phyloP scores from a whole-genome alignment of 2,329 filamentous ascomycete species.

The Shiraia sp. region DNA sequence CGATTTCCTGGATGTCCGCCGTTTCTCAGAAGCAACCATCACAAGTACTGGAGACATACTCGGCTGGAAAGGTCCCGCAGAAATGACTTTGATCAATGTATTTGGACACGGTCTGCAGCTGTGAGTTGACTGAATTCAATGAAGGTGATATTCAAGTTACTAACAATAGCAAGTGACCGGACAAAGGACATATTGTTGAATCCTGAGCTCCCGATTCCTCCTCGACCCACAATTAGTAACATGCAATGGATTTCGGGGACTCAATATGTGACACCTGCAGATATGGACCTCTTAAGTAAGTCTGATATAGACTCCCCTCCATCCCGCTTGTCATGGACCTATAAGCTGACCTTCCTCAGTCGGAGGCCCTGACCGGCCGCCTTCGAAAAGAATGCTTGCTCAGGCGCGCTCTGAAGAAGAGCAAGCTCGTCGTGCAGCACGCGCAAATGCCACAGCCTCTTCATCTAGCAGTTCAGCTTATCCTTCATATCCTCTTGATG shows the following conservation, averaged over 20 bases:
- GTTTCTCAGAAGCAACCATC: slow-evolving; percentile 71
- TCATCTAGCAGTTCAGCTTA: slow-evolving; percentile 38
- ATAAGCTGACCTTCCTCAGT: slow-evolving; percentile 50
- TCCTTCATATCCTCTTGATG: slow-evolving; percentile 19
- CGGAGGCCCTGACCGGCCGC: slow-evolving; percentile 83
- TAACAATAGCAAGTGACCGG: slow-evolving; percentile 42
- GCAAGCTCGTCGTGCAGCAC: slow-evolving; percentile 48
- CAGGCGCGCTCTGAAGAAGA: slow-evolving; percentile 77
- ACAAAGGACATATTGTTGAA: slow-evolving; percentile 78
- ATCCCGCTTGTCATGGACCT: background rate
- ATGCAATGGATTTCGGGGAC: slow-evolving; percentile 96
- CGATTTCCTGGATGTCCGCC: slow-evolving; percentile 71
- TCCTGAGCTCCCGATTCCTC: slow-evolving; percentile 70
- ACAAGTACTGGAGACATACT: slow-evolving; percentile 80
- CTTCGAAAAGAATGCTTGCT: slow-evolving; percentile 84
- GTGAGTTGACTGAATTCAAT: slow-evolving; percentile 47
- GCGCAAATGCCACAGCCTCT: slow-evolving; percentile 39
- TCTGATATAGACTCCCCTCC: background rate
- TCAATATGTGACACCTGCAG: slow-evolving; percentile 82
- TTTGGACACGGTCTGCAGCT: slow-evolving; percentile 76
- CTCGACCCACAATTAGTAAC: slow-evolving; percentile 90
- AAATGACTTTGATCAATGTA: slow-evolving; percentile 79
- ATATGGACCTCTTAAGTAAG: slow-evolving; percentile 80
- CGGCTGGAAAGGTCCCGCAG: slow-evolving; percentile 85
- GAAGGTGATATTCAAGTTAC: background rate